phyloP scores from a whole-genome alignment of 768 basidiomycete genomes.

The Termitomyces sp. region DNA sequence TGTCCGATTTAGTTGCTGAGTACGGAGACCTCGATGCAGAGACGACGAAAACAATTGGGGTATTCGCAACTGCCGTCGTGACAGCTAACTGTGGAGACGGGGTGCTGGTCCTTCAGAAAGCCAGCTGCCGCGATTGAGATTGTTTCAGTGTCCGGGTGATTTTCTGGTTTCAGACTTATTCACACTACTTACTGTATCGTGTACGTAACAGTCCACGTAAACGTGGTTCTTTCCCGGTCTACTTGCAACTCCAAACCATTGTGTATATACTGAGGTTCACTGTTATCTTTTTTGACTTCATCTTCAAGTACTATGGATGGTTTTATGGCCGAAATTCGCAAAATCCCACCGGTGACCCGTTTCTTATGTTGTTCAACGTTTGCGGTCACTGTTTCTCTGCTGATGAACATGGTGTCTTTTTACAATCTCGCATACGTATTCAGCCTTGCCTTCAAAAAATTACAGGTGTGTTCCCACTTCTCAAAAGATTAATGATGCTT shows the following conservation, averaged over 20 bases:
- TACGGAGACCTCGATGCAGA: slow-evolving; percentile 39
- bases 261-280: too few relatives aligned
- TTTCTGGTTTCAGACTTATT: too few relatives aligned
- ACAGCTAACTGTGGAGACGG: background rate
- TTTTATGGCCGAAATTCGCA: slow-evolving; percentile 57
- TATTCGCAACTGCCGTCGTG: background rate
- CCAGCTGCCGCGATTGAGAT: background rate
- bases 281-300: background rate
- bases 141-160: too few relatives aligned
- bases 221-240: too few relatives aligned
- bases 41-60: slow-evolving; percentile 40
- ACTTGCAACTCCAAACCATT: background rate
- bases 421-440: slow-evolving; percentile 53
- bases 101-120: background rate
- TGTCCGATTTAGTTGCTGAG: slow-evolving; percentile 28
- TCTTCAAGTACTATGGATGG: slow-evolving; percentile 35
- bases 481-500: background rate
- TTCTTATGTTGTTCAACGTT: slow-evolving; percentile 58
- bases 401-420: slow-evolving; percentile 46
- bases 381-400: slow-evolving; percentile 50
- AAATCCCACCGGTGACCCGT: slow-evolving; percentile 82
- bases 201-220: too few relatives aligned
- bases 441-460: slow-evolving; percentile 34
- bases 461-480: slow-evolving; percentile 41
- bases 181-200: too few relatives aligned